These are phyloP conservation scores for Cutaneotrichosporon arboriforme DNA, from an alignment of 1,284 basidiomycete species.

Conservation along the genomic window DNA sequence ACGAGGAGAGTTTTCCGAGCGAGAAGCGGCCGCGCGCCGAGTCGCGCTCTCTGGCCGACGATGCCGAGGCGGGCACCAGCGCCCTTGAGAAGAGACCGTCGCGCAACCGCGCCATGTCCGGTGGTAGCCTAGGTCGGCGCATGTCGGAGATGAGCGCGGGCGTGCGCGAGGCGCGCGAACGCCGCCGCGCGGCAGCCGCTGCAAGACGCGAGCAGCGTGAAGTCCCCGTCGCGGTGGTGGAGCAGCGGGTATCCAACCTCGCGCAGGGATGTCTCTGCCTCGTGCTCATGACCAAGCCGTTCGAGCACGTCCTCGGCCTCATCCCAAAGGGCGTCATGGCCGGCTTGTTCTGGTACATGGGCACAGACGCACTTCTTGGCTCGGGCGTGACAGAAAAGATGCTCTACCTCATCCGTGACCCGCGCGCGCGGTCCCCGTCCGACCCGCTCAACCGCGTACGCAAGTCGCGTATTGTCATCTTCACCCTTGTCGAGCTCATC, in stretches of 20 bases:
- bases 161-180: slow-evolving; percentile 3
- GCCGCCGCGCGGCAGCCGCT: slow-evolving; percentile 11
- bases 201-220: slow-evolving; percentile 51
- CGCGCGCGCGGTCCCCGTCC: slow-evolving; percentile 55
- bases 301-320: slow-evolving; percentile 69
- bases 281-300: slow-evolving; percentile 72
- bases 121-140: neutral
- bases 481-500: slow-evolving; percentile 70
- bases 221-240: slow-evolving; percentile 70
- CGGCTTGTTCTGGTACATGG: slow-evolving; percentile 70
- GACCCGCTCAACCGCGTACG: slow-evolving; percentile 72
- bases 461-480: slow-evolving; percentile 69
- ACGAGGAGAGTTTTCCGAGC: neutral
- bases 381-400: slow-evolving; percentile 83
- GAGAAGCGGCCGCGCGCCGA: neutral
- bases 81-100: neutral
- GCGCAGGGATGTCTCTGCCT: slow-evolving; percentile 71
- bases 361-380: slow-evolving; percentile 68
- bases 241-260: slow-evolving; percentile 82
- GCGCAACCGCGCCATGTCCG: neutral
- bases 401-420: slow-evolving; percentile 75
- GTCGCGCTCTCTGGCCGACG: neutral
- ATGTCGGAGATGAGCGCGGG: neutral
- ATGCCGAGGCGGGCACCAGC: neutral
- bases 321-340: slow-evolving; percentile 62